Percentiles rank a stretch among this genome's conserved stretches.
phyloP scores from a whole-genome alignment of 495 filamentous ascomycete species.

The Annulohypoxylon stygium region DNA sequence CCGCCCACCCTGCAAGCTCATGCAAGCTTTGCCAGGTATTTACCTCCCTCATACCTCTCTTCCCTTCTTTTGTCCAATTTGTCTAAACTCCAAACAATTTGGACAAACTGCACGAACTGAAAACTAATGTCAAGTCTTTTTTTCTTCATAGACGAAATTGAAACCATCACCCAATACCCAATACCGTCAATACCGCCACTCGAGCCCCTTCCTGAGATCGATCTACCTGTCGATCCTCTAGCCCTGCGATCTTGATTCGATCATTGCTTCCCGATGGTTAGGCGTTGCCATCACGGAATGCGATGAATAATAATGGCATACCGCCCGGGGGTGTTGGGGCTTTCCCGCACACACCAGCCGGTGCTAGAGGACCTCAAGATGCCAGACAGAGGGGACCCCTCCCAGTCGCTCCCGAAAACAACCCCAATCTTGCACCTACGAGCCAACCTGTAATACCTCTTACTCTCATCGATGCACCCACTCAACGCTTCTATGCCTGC shows the following conservation, averaged over 20 bases:
- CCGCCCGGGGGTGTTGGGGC: constrained; percentile 56
- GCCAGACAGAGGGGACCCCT: constrained; percentile 37
- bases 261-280: constrained; percentile 35
- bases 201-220: constrained; percentile 1
- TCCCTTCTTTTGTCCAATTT: background rate
- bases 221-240: background rate
- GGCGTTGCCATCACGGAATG: constrained; percentile 56
- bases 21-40: constrained; percentile 23
- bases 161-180: background rate
- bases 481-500: constrained; percentile 87
- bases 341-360: constrained; percentile 58
- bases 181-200: background rate
- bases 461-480: constrained; percentile 83
- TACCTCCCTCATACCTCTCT: constrained; percentile 12
- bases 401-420: constrained; percentile 56
- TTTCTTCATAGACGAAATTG: background rate
- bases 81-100: background rate
- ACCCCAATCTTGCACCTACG: constrained; percentile 44
- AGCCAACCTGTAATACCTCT: constrained; percentile 77
- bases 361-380: constrained; percentile 45
- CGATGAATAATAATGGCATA: constrained; percentile 59
- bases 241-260: constrained; percentile 1
- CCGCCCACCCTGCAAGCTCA: constrained; percentile 19
- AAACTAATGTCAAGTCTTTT: background rate
- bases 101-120: background rate